Percentiles rank a stretch among this genome's conserved stretches.
Conservation (phyloP, 805 yeast genomes). For the Lachancea lanzarotensis region DNA sequence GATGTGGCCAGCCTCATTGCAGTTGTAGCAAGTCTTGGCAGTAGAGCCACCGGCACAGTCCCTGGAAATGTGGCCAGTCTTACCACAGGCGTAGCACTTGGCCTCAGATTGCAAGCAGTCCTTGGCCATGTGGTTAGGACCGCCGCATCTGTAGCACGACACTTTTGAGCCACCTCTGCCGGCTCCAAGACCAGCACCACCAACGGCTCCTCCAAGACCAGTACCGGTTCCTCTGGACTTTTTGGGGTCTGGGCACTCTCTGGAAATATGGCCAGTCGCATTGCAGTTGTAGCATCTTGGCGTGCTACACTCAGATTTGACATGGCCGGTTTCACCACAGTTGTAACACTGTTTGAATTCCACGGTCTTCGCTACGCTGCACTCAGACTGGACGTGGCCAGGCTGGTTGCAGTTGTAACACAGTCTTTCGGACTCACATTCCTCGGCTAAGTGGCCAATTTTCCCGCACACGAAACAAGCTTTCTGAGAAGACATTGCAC, state of each 20-base stretch:
- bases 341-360: slow-evolving; percentile 86
- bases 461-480: slow-evolving; percentile 91
- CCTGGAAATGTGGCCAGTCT: slow-evolving; percentile 80
- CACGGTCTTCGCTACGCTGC: slow-evolving; percentile 83
- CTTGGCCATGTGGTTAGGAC: slow-evolving; percentile 88
- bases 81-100: slow-evolving; percentile 91
- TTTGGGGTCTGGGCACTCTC: slow-evolving; percentile 56
- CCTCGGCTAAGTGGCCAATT: slow-evolving; percentile 85
- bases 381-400: slow-evolving; percentile 83
- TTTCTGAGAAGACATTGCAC: slow-evolving; percentile 44
- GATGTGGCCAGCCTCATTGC: slow-evolving; percentile 69
- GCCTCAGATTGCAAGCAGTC: slow-evolving; percentile 72
- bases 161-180: slow-evolving; percentile 18
- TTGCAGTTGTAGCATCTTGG: slow-evolving; percentile 77
- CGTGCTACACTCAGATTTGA: slow-evolving; percentile 74
- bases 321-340: slow-evolving; percentile 88
- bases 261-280: slow-evolving; percentile 75
- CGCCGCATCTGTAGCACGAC: slow-evolving; percentile 86
- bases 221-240: slow-evolving; percentile 14
- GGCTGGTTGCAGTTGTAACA: slow-evolving; percentile 91
- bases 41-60: slow-evolving; percentile 62
- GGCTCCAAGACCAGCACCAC: neutral
- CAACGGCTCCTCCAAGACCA: neutral
- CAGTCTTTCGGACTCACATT: slow-evolving; percentile 79
- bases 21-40: slow-evolving; percentile 43